Conservation (phyloP, 1,139 yeast species). For the Taphrina pruni region DNA sequence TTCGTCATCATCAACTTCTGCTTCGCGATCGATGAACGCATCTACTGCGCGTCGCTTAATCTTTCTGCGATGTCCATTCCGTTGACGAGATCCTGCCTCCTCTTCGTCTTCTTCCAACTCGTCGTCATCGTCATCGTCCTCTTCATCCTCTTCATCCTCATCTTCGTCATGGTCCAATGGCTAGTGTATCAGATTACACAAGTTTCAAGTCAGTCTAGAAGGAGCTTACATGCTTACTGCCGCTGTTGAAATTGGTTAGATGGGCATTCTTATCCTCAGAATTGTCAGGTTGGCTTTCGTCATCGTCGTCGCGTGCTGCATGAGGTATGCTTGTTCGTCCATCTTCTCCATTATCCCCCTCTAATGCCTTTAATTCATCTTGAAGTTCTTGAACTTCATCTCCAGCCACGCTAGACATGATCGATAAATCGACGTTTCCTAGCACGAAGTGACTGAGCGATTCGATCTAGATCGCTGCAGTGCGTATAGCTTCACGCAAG, state of each 20-base stretch:
- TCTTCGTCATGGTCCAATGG: too few species aligned
- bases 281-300: background rate
- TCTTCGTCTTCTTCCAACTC: conserved; percentile 46
- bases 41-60: conserved; percentile 73
- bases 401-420: background rate
- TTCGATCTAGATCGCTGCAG: too few species aligned
- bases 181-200: too few species aligned
- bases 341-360: background rate
- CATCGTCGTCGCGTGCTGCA: conserved; percentile 6
- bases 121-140: conserved; percentile 48
- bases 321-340: conserved; percentile 6
- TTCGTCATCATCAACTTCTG: conserved; percentile 98
- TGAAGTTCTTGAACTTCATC: background rate
- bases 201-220: background rate
- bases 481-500: too few species aligned
- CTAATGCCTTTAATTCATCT: conserved; percentile 3
- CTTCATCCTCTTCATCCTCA: conserved; percentile 47
- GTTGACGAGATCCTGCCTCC: conserved; percentile 49
- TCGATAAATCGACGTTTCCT: too few species aligned
- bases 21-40: conserved; percentile 97
- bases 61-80: conserved; percentile 58
- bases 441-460: too few species aligned
- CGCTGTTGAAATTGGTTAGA: background rate
- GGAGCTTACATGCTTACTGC: conserved; percentile 23
- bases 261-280: background rate